phyloP scores from a whole-genome alignment of 2,329 filamentous ascomycete species.

The Fusarium sp. region DNA sequence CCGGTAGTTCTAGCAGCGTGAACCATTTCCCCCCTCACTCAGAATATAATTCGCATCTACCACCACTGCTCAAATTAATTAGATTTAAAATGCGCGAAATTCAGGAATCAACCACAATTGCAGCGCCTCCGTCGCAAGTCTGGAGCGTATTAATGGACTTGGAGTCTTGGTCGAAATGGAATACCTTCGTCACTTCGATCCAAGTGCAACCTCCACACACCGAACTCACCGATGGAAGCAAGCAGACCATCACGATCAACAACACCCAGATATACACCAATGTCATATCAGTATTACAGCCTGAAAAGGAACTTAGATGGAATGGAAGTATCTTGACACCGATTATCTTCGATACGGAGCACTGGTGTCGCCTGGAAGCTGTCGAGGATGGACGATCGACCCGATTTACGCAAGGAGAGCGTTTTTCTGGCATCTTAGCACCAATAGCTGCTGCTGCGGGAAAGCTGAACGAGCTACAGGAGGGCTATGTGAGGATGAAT shows the following conservation, averaged over 20 bases:
- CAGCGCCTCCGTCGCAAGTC: background rate
- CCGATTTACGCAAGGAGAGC: background rate
- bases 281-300: background rate
- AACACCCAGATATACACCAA: background rate
- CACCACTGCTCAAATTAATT: fast-evolving
- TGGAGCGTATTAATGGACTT: background rate
- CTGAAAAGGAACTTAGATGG: background rate
- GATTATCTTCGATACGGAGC: background rate
- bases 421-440: background rate
- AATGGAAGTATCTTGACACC: background rate
- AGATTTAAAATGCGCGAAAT: background rate
- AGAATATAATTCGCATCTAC: background rate
- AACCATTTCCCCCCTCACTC: fast-evolving
- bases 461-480: background rate
- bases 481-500: slow-evolving; percentile 7
- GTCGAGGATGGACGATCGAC: background rate
- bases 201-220: background rate
- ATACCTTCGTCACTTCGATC: slow-evolving; percentile 9
- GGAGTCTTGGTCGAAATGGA: background rate
- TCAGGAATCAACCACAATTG: slow-evolving; percentile 5
- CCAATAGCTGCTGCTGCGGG: background rate
- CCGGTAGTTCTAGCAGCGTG: background rate
- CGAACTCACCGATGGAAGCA: background rate
- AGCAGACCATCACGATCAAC: background rate
- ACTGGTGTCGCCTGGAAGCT: background rate